Evolutionary conservation across 805 yeast genomes (phyloP).

Genomic region (Barnettozyma sp.): DNA sequence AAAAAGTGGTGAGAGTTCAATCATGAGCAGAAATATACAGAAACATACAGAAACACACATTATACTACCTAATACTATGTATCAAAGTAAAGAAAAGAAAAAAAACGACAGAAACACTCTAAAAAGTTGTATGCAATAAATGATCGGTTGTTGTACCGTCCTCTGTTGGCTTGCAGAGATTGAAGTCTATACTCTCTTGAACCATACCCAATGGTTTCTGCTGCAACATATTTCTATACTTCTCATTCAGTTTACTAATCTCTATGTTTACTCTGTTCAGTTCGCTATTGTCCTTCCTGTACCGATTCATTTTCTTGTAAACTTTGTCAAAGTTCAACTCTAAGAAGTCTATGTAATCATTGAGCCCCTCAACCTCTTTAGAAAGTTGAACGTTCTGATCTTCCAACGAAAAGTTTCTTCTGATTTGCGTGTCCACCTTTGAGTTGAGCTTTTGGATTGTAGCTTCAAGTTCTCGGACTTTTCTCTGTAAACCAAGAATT

Average conservation of each 20-base stretch:
- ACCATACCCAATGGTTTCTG: background rate
- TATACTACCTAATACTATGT: too few relatives aligned
- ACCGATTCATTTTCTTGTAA: conserved; percentile 4
- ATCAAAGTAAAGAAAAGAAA: background rate
- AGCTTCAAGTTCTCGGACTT: conserved; percentile 10
- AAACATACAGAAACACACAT: too few relatives aligned
- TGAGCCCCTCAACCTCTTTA: conserved; percentile 15
- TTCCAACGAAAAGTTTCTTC: conserved; percentile 6
- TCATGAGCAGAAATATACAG: too few relatives aligned
- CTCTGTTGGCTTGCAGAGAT: too few relatives aligned
- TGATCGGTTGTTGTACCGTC: conserved; percentile 8
- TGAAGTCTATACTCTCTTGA: too few relatives aligned
- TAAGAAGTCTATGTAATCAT: conserved; percentile 16
- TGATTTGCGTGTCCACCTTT: conserved; percentile 1
- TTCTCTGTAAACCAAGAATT: conserved; percentile 3
- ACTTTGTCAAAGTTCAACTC: conserved; percentile 14
- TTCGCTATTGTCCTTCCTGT: conserved; percentile 11
- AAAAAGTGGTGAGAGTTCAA: conserved; percentile 2
- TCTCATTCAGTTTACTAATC: conserved; percentile 6
- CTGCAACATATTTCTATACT: conserved; percentile 6
- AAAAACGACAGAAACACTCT: background rate
- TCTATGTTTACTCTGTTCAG: conserved; percentile 13
- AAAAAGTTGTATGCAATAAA: conserved; percentile 2
- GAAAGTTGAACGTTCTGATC: conserved; percentile 9
- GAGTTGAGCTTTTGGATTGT: conserved; percentile 7